Base-by-base conservation (phyloP, 768 basidiomycete genomes). In the Tylopilus subfusipes region DNA sequence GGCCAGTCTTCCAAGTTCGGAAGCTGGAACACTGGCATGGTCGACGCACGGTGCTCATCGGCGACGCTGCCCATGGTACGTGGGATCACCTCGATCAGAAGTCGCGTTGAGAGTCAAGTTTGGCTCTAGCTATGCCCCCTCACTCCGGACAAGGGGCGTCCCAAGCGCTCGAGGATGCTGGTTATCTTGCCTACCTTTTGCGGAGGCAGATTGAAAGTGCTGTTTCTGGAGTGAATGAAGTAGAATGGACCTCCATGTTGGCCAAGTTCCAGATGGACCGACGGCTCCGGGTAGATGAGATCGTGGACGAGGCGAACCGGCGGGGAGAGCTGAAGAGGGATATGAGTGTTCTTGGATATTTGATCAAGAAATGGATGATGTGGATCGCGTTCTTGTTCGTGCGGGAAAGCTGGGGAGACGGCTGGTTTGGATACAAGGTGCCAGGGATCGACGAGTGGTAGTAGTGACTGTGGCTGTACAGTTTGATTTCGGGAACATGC, bases 401-500 rank as follows among this genome's bases (percentile, higher is more conserved):
- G 48, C 48, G 31, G 21, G 68, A 70, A 43, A 60, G 60, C 40
- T 72, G 68, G 66, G 59, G 61, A 33, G 64, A 72, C 24, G 21
- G 44, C 13, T 71, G 67, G 68, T 67, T 67, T 40, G 61, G 58
- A 2, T 72, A 70, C 57, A 56, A 62, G 54, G 68, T 70, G 2
- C 63, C 68, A 22, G 68, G 63, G 3, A 68, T 70, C 0, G 57
- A 60, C 1, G 43, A 66, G 22, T 69, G 63, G 65, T 67, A 54
- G 30, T 38, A 19, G 16, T 27, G 21, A 7, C 19, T 51, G 66
- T 67, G 65, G 65, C 57, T 63, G 62, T 64, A 53, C 64, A 71
- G 72, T 68, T 69, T 68, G 71, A 73, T 73, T 19, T 73, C 79
- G 79, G 80, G 70, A 70, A 55, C 53, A 63, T 43, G 55, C 66